phyloP scores from a whole-genome alignment of 352 stramenopile species.

The Globisporangium nodosum region DNA sequence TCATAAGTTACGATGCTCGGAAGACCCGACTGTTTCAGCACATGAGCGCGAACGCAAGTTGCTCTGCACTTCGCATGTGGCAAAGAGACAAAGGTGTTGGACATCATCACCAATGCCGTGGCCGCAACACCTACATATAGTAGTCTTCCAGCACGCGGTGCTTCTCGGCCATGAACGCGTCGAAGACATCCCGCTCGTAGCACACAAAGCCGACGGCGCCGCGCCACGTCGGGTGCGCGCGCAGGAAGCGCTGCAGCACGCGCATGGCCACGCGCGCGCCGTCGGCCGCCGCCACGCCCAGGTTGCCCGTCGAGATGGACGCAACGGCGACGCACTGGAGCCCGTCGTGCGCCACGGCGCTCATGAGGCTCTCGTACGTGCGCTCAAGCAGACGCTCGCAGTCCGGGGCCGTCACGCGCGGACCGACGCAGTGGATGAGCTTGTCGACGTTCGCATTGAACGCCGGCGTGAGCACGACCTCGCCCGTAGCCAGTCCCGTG shows the following conservation, averaged over 20 bases:
- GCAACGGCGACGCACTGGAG: slow-evolving; percentile 42
- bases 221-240: background rate
- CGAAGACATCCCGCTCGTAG: background rate
- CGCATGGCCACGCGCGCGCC: slow-evolving; percentile 17
- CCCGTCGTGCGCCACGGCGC: background rate
- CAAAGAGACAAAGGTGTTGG: too few species aligned
- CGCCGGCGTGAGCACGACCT: background rate
- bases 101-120: too few species aligned
- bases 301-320: slow-evolving; percentile 66
- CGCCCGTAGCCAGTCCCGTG: background rate
- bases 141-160: background rate
- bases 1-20: too few species aligned
- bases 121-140: too few species aligned
- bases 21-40: too few species aligned
- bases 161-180: background rate
- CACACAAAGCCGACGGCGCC: background rate
- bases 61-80: too few species aligned
- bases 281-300: slow-evolving; percentile 24
- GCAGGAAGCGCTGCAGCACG: slow-evolving; percentile 16
- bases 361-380: background rate
- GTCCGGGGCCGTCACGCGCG: slow-evolving; percentile 26
- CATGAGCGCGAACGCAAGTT: too few species aligned
- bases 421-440: slow-evolving; percentile 56
- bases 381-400: background rate
- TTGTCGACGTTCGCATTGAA: slow-evolving; percentile 23